phyloP scores from a whole-genome alignment of 768 basidiomycete genomes.

The Lactarius deliciosus region DNA sequence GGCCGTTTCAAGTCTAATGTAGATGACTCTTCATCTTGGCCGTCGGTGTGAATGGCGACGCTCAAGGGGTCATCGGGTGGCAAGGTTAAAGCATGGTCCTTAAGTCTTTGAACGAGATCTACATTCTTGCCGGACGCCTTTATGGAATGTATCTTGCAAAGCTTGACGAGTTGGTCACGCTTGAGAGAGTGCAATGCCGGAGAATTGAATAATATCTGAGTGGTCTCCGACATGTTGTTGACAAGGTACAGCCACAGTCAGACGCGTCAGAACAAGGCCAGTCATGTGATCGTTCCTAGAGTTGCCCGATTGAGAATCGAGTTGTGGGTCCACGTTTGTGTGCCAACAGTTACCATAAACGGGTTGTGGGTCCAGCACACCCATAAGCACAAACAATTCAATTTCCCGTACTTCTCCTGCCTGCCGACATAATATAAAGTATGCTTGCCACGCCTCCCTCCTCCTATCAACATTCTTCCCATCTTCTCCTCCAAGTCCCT shows the following conservation, averaged over 20 bases:
- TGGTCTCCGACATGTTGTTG: constrained; percentile 60
- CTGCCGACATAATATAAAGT: constrained; percentile 14
- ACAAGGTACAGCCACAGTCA: neutral
- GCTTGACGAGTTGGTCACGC: constrained; percentile 78
- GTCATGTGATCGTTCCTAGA: constrained; percentile 20
- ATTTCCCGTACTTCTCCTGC: neutral
- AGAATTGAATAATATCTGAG: constrained; percentile 80
- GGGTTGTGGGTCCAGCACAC: constrained; percentile 15
- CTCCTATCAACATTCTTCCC: constrained; percentile 1
- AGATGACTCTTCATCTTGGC: constrained; percentile 32
- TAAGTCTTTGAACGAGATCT: constrained; percentile 69
- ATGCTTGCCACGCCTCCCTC: constrained; percentile 3
- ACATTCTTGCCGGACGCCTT: constrained; percentile 79
- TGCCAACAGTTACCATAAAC: constrained; percentile 4
- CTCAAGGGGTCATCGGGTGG: constrained; percentile 50
- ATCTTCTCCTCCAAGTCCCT: neutral
- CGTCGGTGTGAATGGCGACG: constrained; percentile 54
- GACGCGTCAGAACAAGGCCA: neutral
- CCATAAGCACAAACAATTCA: constrained; percentile 10
- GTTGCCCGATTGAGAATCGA: neutral
- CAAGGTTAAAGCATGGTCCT: constrained; percentile 63
- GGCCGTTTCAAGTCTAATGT: constrained; percentile 44
- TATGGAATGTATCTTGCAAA: constrained; percentile 81
- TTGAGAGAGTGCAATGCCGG: constrained; percentile 81
- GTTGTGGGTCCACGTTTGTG: constrained; percentile 18